These are phyloP conservation scores for Prunus mongolica DNA, from an alignment of 306 rosid genomes.

Conservation along the genomic window DNA sequence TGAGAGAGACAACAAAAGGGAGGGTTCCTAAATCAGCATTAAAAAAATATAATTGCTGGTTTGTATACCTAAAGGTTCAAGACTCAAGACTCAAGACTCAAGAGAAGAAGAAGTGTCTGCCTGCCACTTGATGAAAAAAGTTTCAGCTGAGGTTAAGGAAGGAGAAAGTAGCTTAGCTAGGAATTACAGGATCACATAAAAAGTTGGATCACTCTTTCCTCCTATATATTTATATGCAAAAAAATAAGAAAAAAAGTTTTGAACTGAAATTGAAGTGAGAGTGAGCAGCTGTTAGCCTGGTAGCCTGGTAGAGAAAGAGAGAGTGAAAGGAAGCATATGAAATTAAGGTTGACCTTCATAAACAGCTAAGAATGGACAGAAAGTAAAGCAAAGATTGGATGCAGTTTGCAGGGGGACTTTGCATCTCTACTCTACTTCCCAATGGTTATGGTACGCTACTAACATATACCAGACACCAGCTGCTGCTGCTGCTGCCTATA, in stretches of 20 bases:
- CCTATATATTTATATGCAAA: background rate
- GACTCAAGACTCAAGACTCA: background rate
- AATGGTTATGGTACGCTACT: too few species aligned
- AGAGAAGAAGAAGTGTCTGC: background rate
- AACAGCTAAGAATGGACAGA: background rate
- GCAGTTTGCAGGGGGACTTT: background rate
- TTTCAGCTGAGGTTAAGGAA: too few species aligned
- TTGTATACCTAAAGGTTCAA: background rate
- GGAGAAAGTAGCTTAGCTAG: background rate
- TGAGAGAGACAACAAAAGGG: background rate
- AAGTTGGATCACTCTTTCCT: background rate
- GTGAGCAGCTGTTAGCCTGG: background rate
- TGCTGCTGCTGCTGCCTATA: too few species aligned
- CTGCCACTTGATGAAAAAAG: background rate
- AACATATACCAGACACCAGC: too few species aligned
- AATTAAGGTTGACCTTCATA: background rate
- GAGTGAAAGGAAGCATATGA: background rate
- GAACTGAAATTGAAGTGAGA: background rate
- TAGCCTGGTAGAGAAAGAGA: background rate
- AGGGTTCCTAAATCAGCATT: conserved; percentile 2
- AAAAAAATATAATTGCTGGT: background rate
- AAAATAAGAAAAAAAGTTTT: too few species aligned
- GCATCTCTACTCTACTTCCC: background rate
- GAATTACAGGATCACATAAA: background rate
- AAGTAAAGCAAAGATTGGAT: background rate